Conservation (phyloP, 2,329 filamentous ascomycete genomes). For the Cucurbitaria berberidis region DNA sequence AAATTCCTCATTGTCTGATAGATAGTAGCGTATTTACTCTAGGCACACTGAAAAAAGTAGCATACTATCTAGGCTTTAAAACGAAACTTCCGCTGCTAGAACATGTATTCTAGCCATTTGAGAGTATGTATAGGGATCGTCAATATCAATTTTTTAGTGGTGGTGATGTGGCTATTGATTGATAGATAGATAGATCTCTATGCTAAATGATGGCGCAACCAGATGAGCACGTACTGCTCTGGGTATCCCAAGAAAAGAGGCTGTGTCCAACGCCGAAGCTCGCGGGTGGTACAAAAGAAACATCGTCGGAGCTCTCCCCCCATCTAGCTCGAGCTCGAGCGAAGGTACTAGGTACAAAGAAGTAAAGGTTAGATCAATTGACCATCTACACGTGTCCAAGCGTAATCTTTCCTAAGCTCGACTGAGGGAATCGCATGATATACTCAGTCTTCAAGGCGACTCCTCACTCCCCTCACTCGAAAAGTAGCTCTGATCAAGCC, state of each 20-base stretch:
- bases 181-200: conserved; percentile 12
- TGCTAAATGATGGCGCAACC: conserved; percentile 10
- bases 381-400: background rate
- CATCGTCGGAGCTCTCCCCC: background rate
- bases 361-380: background rate
- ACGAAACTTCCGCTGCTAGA: too few relatives aligned
- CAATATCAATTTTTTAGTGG: too few relatives aligned
- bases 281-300: background rate
- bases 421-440: background rate
- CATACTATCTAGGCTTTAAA: too few relatives aligned
- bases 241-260: conserved; percentile 14
- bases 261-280: background rate
- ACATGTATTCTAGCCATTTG: too few relatives aligned
- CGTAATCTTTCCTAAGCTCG: too few relatives aligned
- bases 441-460: conserved; percentile 1
- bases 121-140: too few relatives aligned
- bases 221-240: conserved; percentile 12
- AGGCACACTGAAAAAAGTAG: too few relatives aligned
- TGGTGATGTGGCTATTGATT: too few relatives aligned
- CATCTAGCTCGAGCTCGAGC: background rate
- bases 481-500: conserved; percentile 84
- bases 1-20: too few relatives aligned
- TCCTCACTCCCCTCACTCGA: conserved; percentile 31
- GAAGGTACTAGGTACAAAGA: background rate
- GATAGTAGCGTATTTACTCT: too few relatives aligned